A percentile compares a stretch with the other conserved stretches of the same genome.
These are phyloP conservation scores for Neoboletus magnificus DNA, from an alignment of 768 basidiomycete genomes.

Conservation along the genomic window DNA sequence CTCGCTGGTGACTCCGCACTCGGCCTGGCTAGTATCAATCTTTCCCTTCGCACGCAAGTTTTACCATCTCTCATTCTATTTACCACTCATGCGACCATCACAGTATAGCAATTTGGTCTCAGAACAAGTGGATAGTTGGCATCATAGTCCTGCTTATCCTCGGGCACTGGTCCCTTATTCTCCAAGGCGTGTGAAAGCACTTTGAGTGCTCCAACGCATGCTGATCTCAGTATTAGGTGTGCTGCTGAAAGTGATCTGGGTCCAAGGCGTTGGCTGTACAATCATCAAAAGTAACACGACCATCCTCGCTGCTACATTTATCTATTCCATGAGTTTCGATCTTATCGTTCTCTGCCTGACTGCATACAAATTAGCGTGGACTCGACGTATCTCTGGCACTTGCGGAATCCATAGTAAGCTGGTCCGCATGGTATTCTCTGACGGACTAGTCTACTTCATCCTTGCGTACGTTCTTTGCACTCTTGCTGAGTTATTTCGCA, in stretches of 20 bases:
- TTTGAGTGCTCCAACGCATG: neutral
- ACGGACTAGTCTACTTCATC: constrained; percentile 73
- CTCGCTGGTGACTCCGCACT: constrained; percentile 43
- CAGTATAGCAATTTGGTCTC: constrained; percentile 65
- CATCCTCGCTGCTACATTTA: constrained; percentile 65
- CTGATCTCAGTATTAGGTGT: constrained; percentile 40
- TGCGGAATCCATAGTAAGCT: constrained; percentile 42
- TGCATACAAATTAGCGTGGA: constrained; percentile 52
- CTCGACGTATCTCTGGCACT: constrained; percentile 10
- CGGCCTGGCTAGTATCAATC: constrained; percentile 45
- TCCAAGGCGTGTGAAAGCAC: constrained; percentile 47
- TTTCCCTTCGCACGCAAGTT: constrained; percentile 44
- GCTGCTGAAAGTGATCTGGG: constrained; percentile 56
- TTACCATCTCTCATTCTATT: neutral
- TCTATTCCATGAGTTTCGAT: constrained; percentile 77
- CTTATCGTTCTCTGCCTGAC: constrained; percentile 57
- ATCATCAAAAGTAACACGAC: constrained; percentile 61
- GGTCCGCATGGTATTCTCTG: constrained; percentile 61
- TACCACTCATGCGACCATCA: constrained; percentile 11
- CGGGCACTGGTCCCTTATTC: constrained; percentile 68
- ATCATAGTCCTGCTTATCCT: constrained; percentile 53
- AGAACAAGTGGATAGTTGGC: constrained; percentile 49
- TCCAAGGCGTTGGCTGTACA: constrained; percentile 45
- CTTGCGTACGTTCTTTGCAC: constrained; percentile 51
- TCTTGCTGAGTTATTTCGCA: constrained; percentile 24